phyloP scores from a whole-genome alignment of 345 rosid species.

The Lepidium aucheri region DNA sequence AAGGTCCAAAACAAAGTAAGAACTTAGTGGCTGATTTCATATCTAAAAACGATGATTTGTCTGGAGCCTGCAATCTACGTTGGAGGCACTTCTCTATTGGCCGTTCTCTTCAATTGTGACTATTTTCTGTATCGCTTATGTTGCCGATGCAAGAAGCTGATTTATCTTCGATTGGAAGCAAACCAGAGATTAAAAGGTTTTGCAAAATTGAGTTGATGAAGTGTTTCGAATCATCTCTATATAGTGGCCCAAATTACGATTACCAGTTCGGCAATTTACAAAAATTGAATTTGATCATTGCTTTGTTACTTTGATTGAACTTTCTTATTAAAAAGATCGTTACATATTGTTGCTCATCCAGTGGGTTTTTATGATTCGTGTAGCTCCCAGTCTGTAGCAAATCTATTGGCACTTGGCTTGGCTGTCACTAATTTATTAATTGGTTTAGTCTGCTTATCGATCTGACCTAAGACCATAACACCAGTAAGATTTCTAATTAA shows the following conservation, averaged over 20 bases:
- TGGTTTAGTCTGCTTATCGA: slow-evolving; percentile 84
- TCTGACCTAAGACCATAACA: not conserved
- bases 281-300: not conserved
- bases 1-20: no score
- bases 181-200: not conserved
- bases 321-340: not conserved
- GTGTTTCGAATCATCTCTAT: not conserved
- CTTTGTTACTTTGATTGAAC: not conserved
- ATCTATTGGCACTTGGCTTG: slow-evolving; percentile 76
- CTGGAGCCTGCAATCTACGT: no score
- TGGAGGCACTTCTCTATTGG: no score
- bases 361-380: slow-evolving; percentile 3
- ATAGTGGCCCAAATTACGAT: not conserved
- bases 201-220: no score
- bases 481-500: no score
- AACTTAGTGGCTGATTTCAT: no score
- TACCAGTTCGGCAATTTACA: not conserved
- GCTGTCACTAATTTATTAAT: slow-evolving; percentile 73
- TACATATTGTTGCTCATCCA: not conserved
- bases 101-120: no score
- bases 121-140: no score
- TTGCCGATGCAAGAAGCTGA: no score
- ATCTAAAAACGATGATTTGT: no score
- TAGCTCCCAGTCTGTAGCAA: slow-evolving; percentile 93
- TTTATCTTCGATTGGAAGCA: no score